phyloP scores from a whole-genome alignment of 805 yeast genomes.

The Myxozyma lipomycoides region DNA sequence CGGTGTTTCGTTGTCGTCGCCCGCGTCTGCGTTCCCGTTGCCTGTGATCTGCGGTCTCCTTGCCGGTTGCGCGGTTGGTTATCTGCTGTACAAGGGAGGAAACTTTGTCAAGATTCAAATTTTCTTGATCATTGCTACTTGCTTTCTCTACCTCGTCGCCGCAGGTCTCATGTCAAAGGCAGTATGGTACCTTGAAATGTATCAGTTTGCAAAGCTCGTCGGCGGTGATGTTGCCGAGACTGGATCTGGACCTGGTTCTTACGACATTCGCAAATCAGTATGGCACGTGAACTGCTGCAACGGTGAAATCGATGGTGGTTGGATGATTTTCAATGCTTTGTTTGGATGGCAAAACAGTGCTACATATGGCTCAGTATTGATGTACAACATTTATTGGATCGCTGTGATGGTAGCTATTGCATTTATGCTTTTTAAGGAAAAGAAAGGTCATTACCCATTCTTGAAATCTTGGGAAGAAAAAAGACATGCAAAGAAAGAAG shows the following conservation, averaged over 20 bases:
- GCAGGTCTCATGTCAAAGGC: slow-evolving; percentile 93
- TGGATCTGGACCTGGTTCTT: slow-evolving; percentile 94
- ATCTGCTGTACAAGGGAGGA: slow-evolving; percentile 73
- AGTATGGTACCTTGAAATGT: slow-evolving; percentile 79
- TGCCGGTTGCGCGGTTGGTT: slow-evolving; percentile 73
- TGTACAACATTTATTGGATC: slow-evolving; percentile 89
- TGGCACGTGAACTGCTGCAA: slow-evolving; percentile 99
- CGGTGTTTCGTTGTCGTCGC: slow-evolving; percentile 75
- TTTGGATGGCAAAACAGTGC: slow-evolving; percentile 96
- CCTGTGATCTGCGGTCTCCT: slow-evolving; percentile 83
- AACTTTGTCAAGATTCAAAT: slow-evolving; percentile 76
- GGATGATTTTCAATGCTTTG: slow-evolving; percentile 93
- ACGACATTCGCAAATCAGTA: slow-evolving; percentile 70
- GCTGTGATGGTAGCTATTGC: slow-evolving; percentile 51
- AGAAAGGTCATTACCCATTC: slow-evolving; percentile 45
- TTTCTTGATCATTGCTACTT: slow-evolving; percentile 81
- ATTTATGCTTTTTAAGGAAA: slow-evolving; percentile 78
- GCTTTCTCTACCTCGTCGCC: slow-evolving; percentile 80
- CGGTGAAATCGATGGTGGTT: slow-evolving; percentile 86
- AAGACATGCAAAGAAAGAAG: slow-evolving; percentile 11
- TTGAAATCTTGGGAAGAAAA: slow-evolving; percentile 13
- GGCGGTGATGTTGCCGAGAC: slow-evolving; percentile 95
- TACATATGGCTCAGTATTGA: slow-evolving; percentile 82
- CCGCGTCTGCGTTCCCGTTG: slow-evolving; percentile 77
- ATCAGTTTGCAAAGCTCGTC: slow-evolving; percentile 58